Evolutionary conservation across 805 yeast genomes (phyloP), one percentile per base, ranked within the genome.

Genomic region (Saturnispora hagleri): DNA sequence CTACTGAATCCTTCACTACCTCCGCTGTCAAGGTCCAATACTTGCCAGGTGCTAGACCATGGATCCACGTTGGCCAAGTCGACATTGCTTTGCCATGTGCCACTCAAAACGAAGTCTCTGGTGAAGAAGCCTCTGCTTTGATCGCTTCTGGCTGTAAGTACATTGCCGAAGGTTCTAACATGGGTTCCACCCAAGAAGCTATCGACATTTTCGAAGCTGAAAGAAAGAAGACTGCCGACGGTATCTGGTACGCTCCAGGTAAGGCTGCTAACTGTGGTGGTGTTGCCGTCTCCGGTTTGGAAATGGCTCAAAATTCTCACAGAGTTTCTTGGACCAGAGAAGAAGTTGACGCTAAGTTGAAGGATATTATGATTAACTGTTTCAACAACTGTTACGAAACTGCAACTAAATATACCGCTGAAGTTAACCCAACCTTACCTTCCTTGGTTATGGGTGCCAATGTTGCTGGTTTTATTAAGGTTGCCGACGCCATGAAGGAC

Each of bases 181-280:
- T 91, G 99, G 98, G 99, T 69, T 91, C 96, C 62, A 90, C 97
- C 63, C 85, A 86, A 74, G 98, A 91, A 71, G 99, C 99, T 62
- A 89, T 91, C 62, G 89, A 84, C 61, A 89, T 87, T 57, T 91
- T 90, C 64, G 99, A 91, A 81, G 87, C 85, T 64, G 81, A 78
- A 71, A 82, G 91, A 77, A 59, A 71, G 58, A 67, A 71, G 60
- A 67, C 73, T 48, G 36, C 67, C 18, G 45, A 69, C 43, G 75
- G 81, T 56, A 87, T 89, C 73, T 91, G 99, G 99, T 91, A 90
- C 75, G 98, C 96, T 65, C 97, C 97, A 69, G 98, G 97, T 75
- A 91, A 91, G 82, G 97, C 97, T 62, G 91, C 97, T 66, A 91
- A 91, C 83, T 86, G 95, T 76, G 99, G 98, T 76, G 99, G 99